Percentiles rank a stretch among this genome's conserved stretches.
Evolutionary conservation across 805 yeast genomes (phyloP).

Genomic region (Isabelozyma heimii): DNA sequence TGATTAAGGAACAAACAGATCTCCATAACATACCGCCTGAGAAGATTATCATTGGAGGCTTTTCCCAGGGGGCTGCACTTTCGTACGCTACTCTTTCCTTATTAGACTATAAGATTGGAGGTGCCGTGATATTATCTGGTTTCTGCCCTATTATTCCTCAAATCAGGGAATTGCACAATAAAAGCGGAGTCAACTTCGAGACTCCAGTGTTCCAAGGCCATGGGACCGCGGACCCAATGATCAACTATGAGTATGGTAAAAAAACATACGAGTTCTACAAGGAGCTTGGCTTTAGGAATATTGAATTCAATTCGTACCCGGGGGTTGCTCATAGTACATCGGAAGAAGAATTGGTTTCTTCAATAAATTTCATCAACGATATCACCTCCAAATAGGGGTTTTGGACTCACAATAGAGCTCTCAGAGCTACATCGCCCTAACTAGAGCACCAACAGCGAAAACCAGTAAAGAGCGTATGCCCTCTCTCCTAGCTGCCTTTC

Average conservation of each 20-base stretch:
- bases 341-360: slow-evolving; percentile 63
- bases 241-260: slow-evolving; percentile 41
- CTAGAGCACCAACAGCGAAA: too few species aligned
- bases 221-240: slow-evolving; percentile 74
- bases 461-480: too few species aligned
- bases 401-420: too few species aligned
- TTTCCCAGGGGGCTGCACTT: slow-evolving; percentile 90
- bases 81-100: slow-evolving; percentile 59
- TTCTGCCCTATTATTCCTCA: slow-evolving; percentile 46
- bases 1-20: slow-evolving; percentile 53
- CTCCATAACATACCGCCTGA: slow-evolving; percentile 52
- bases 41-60: slow-evolving; percentile 88
- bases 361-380: slow-evolving; percentile 32
- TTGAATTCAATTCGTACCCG: slow-evolving; percentile 49
- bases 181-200: slow-evolving; percentile 39
- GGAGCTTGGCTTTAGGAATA: slow-evolving; percentile 41
- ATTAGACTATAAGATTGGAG: slow-evolving; percentile 66
- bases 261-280: slow-evolving; percentile 44
- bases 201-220: slow-evolving; percentile 89
- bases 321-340: slow-evolving; percentile 69
- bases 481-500: too few species aligned
- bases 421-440: too few species aligned
- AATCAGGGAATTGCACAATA: slow-evolving; percentile 15
- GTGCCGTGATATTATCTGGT: slow-evolving; percentile 76
- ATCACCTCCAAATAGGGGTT: slow-evolving; percentile 4